These are phyloP conservation scores for Penicillium brevicompactum DNA, from an alignment of 2,329 filamentous ascomycete genomes.

Conservation along the genomic window DNA sequence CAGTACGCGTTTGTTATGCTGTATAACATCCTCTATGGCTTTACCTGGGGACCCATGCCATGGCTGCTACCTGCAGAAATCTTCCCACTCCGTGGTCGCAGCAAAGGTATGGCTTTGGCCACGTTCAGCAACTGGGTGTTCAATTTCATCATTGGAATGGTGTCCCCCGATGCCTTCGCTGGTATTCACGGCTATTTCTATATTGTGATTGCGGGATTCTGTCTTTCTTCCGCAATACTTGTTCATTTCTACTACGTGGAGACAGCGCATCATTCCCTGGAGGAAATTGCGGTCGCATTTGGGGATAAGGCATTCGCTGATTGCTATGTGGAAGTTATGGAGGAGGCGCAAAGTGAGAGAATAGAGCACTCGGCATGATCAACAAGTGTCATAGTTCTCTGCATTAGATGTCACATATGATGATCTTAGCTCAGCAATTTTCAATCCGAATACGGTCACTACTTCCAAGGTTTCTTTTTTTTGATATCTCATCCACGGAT, in stretches of 20 bases:
- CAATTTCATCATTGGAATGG: conserved; percentile 39
- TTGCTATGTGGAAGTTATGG: conserved; percentile 15
- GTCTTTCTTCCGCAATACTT: conserved; percentile 39
- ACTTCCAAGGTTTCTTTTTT: too few relatives aligned
- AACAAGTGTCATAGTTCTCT: too few relatives aligned
- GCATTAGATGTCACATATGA: too few relatives aligned
- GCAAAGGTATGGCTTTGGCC: conserved; percentile 45
- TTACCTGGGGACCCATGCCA: conserved; percentile 44
- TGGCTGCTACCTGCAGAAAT: conserved; percentile 38
- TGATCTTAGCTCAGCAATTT: too few relatives aligned
- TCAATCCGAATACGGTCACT: too few relatives aligned
- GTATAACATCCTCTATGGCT: conserved; percentile 42
- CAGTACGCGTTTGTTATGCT: conserved; percentile 44
- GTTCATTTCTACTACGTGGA: conserved; percentile 47
- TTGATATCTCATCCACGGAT: too few relatives aligned
- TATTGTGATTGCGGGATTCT: conserved; percentile 46
- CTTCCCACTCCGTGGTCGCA: conserved; percentile 39
- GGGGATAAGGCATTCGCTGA: conserved; percentile 43
- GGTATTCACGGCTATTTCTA: conserved; percentile 49
- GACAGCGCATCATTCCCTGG: conserved; percentile 37
- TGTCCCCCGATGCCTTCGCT: conserved; percentile 45
- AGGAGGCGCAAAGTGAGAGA: conserved; percentile 10
- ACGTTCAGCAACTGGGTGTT: conserved; percentile 51
- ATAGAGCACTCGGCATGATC: conserved; percentile 2
- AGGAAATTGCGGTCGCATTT: conserved; percentile 44